These are phyloP conservation scores for Micractinium sp. DNA, from an alignment of 139 green algal species.

Conservation along the genomic window DNA sequence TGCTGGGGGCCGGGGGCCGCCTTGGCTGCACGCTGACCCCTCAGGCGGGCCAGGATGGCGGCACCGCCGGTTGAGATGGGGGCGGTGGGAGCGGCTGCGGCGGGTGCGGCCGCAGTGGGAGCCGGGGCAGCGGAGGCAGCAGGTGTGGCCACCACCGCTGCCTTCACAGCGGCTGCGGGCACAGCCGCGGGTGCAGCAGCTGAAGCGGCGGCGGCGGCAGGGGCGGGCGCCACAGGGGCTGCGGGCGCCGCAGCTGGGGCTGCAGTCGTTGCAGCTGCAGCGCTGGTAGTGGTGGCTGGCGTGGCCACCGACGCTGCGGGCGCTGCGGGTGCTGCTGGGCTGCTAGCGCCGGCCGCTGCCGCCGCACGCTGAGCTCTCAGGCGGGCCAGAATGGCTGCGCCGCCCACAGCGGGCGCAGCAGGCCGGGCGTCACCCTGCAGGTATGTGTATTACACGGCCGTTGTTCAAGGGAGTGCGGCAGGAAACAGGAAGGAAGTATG, in stretches of 20 bases:
- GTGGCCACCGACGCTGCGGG: neutral
- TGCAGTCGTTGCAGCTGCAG: neutral
- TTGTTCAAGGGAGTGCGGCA: neutral
- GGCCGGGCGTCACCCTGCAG: neutral
- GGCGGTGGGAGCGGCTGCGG: neutral
- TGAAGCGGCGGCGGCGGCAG: neutral
- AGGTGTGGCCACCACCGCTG: neutral
- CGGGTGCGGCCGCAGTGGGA: neutral
- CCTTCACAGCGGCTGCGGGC: neutral
- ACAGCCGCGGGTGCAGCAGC: neutral
- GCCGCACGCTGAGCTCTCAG: conserved; percentile 28
- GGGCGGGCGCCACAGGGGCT: neutral
- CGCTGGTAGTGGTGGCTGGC: neutral
- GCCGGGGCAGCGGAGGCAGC: neutral
- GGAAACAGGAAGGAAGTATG: neutral
- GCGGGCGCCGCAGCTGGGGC: neutral
- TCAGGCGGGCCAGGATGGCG: conserved; percentile 44
- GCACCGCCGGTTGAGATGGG: conserved; percentile 18
- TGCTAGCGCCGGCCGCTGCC: neutral
- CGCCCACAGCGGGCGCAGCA: conserved; percentile 17
- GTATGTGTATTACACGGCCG: too few species aligned
- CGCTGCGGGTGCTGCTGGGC: neutral
- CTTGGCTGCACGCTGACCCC: conserved; percentile 14
- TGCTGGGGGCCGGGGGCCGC: neutral
- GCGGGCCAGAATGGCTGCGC: conserved; percentile 46